Evolutionary conservation across 2,329 filamentous ascomycete genomes (phyloP).

Genomic region (Acephala macrosclerotiorum): DNA sequence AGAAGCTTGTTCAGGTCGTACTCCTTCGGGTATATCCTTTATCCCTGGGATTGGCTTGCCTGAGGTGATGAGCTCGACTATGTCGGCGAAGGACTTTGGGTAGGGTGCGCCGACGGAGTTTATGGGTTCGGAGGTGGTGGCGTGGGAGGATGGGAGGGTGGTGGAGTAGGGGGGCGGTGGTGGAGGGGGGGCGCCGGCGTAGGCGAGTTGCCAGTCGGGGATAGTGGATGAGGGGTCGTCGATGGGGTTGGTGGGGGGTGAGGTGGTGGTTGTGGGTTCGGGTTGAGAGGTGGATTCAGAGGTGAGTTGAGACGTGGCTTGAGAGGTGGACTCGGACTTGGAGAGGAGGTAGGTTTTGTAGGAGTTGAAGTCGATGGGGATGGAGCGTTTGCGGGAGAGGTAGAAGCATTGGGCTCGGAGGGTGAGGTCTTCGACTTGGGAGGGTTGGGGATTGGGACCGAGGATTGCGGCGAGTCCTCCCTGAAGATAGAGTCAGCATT

Average conservation of each 20-base stretch:
- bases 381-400: conserved; percentile 57
- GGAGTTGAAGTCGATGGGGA: conserved; percentile 67
- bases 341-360: conserved; percentile 69
- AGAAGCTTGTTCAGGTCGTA: conserved; percentile 73
- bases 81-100: conserved; percentile 83
- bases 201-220: not conserved
- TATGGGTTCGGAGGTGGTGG: conserved; percentile 8
- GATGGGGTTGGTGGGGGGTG: not conserved
- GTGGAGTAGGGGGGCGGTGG: conserved; percentile 19
- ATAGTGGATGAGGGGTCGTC: not conserved
- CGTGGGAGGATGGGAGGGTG: conserved; percentile 11
- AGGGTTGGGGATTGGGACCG: conserved; percentile 60
- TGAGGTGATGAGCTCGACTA: conserved; percentile 83
- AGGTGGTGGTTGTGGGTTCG: not conserved
- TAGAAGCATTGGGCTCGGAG: conserved; percentile 76
- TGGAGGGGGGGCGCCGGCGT: not conserved
- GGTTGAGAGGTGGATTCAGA: not conserved
- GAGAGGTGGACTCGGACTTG: conserved; percentile 17
- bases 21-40: conserved; percentile 81
- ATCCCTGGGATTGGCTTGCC: conserved; percentile 88
- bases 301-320: too few species aligned
- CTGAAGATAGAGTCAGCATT: conserved; percentile 42
- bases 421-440: conserved; percentile 63
- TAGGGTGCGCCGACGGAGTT: conserved; percentile 67
- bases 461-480: conserved; percentile 70